Evolutionary conservation across 2,329 filamentous ascomycete species (phyloP).

Genomic region (Colletotrichum eremochloae): DNA sequence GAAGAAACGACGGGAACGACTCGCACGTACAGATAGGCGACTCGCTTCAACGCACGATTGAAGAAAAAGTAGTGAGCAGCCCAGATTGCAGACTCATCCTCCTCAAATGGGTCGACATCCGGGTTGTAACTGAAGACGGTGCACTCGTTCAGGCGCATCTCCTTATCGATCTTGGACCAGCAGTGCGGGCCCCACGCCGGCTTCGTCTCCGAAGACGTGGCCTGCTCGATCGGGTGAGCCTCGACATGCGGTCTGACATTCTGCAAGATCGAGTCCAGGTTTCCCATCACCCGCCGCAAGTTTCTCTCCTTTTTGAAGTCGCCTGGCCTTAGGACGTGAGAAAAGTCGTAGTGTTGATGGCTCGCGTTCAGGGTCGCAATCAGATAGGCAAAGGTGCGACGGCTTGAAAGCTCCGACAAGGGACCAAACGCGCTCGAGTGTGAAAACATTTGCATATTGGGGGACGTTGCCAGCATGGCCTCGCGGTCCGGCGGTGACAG

Average conservation of each 20-base stretch:
- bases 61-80: slow-evolving; percentile 98
- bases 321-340: slow-evolving; percentile 86
- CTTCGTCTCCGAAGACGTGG: slow-evolving; percentile 55
- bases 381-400: slow-evolving; percentile 93
- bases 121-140: slow-evolving; percentile 91
- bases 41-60: slow-evolving; percentile 90
- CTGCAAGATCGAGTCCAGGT: slow-evolving; percentile 87
- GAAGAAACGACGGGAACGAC: slow-evolving; percentile 83
- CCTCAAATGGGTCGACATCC: slow-evolving; percentile 89
- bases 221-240: slow-evolving; percentile 57
- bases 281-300: slow-evolving; percentile 85
- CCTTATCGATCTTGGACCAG: slow-evolving; percentile 93
- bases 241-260: slow-evolving; percentile 80
- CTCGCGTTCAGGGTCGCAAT: slow-evolving; percentile 97
- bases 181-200: slow-evolving; percentile 87
- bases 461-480: slow-evolving; percentile 77
- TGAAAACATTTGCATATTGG: slow-evolving; percentile 70
- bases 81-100: slow-evolving; percentile 95
- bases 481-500: slow-evolving; percentile 86
- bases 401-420: slow-evolving; percentile 87
- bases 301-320: slow-evolving; percentile 91
- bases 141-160: slow-evolving; percentile 93
- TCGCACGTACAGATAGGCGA: slow-evolving; percentile 93
- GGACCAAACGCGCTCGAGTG: slow-evolving; percentile 93
- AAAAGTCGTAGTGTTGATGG: slow-evolving; percentile 94